Evolutionary conservation across 495 filamentous ascomycete species (phyloP).

Genomic region (Tuber microsphaerosporum): DNA sequence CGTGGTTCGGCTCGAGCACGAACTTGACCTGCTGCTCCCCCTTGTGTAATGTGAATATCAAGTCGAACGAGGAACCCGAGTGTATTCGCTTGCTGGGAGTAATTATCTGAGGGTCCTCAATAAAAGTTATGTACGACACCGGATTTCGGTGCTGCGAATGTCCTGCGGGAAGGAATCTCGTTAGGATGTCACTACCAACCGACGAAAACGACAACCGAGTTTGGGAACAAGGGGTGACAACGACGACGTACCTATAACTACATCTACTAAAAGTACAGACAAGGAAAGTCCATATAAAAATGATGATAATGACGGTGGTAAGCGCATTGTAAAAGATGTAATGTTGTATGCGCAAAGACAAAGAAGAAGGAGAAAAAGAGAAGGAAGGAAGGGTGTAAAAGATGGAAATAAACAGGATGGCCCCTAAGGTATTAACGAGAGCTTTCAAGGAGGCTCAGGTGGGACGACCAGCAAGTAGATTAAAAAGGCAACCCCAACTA

Average conservation of each 20-base stretch:
- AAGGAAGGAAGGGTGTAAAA: constrained; percentile 17
- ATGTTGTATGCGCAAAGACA: constrained; percentile 2
- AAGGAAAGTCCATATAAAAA: constrained; percentile 27
- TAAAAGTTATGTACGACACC: constrained; percentile 61
- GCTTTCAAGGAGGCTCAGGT: neutral
- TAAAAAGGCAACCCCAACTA: neutral
- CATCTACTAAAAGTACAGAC: constrained; percentile 24
- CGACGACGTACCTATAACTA: constrained; percentile 21
- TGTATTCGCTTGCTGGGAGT: constrained; percentile 74
- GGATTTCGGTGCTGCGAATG: constrained; percentile 71
- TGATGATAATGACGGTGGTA: constrained; percentile 33
- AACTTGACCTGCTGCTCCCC: constrained; percentile 66
- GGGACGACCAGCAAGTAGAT: neutral
- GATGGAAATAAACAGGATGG: constrained; percentile 5
- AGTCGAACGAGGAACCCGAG: constrained; percentile 69
- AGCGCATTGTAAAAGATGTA: constrained; percentile 19
- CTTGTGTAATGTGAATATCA: constrained; percentile 68
- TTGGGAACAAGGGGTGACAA: neutral
- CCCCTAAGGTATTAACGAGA: neutral
- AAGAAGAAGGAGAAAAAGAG: constrained; percentile 6
- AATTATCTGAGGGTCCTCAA: constrained; percentile 69
- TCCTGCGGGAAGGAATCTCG: constrained; percentile 43
- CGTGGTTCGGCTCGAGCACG: constrained; percentile 81
- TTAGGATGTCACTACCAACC: constrained; percentile 13
- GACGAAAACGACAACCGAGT: neutral